phyloP scores from a whole-genome alignment of 1,284 basidiomycete species.

The Pyrrhoderma noxium region DNA sequence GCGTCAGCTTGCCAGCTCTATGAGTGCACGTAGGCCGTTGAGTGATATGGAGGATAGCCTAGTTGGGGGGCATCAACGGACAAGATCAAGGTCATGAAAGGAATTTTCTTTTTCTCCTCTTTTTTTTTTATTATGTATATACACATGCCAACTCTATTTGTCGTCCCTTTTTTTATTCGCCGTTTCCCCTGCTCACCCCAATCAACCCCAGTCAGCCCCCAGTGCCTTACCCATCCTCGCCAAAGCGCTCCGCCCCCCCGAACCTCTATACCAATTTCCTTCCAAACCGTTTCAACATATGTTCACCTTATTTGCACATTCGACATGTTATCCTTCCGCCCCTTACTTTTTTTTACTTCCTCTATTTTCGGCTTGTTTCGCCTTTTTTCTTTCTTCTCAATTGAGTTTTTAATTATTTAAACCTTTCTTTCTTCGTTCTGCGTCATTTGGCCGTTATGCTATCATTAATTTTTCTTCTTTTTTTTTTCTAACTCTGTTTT shows the following conservation, averaged over 20 bases:
- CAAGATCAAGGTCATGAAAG: constrained; percentile 57
- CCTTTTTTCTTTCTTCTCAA: constrained; percentile 5
- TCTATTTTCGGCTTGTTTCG: constrained; percentile 31
- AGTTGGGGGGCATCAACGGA: constrained; percentile 45
- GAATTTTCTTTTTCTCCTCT: constrained; percentile 23
- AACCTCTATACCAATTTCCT: constrained; percentile 19
- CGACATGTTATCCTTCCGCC: constrained; percentile 16
- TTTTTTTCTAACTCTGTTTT: constrained; percentile 26
- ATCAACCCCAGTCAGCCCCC: too few relatives aligned
- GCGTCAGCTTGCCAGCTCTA: constrained; percentile 67
- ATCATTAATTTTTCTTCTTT: constrained; percentile 31
- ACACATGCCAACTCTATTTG: constrained; percentile 13
- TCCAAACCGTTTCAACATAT: constrained; percentile 18
- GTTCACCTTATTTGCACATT: constrained; percentile 26
- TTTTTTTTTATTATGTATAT: constrained; percentile 24
- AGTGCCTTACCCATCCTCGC: too few relatives aligned
- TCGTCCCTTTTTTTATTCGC: constrained; percentile 34
- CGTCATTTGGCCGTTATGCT: constrained; percentile 25
- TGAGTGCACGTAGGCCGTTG: constrained; percentile 61
- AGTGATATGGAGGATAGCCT: constrained; percentile 59
- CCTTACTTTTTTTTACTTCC: not conserved
- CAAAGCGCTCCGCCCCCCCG: too few relatives aligned
- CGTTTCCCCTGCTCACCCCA: constrained; percentile 25
- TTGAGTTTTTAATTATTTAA: constrained; percentile 8
- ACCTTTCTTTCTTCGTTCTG: constrained; percentile 5